Evolutionary conservation across 257 asterid species (phyloP).

Genomic region (Forsythia viridissima): DNA sequence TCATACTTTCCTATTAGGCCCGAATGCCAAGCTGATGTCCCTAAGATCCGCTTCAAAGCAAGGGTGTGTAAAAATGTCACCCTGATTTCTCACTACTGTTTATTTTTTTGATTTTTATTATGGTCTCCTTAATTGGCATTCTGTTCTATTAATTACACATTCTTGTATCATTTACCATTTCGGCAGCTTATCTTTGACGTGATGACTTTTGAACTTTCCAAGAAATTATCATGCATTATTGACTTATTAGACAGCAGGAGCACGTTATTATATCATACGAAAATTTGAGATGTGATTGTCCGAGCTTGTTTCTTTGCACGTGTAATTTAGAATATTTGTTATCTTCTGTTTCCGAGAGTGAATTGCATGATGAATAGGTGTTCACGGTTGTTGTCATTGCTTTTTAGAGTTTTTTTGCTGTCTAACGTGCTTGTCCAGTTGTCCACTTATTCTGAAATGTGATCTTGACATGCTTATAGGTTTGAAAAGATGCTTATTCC

Average conservation of each 20-base stretch:
- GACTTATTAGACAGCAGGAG: conserved; percentile 7
- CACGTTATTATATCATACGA: neutral
- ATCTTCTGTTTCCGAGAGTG: neutral
- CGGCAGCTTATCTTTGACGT: neutral
- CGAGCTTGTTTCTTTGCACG: neutral
- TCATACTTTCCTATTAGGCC: conserved; percentile 75
- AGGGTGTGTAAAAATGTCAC: conserved; percentile 53
- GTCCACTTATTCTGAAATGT: neutral
- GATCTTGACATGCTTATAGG: conserved; percentile 7
- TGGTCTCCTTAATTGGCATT: neutral
- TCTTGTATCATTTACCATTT: neutral
- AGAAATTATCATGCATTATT: neutral
- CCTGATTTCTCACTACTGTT: neutral
- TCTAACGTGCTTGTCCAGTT: neutral
- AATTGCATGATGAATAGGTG: neutral
- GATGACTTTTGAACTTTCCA: neutral
- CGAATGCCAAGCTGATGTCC: conserved; percentile 83
- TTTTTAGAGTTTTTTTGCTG: neutral
- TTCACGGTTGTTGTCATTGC: conserved; percentile 8
- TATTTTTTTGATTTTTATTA: neutral
- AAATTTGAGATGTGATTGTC: neutral
- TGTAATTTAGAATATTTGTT: neutral
- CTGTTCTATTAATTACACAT: neutral
- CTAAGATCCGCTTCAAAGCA: conserved; percentile 82
- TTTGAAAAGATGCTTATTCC: neutral